Percentiles rank a stretch among this genome's conserved stretches.
Evolutionary conservation across 106 monocot genomes (phyloP).

Genomic region (Dendrobium officinale): DNA sequence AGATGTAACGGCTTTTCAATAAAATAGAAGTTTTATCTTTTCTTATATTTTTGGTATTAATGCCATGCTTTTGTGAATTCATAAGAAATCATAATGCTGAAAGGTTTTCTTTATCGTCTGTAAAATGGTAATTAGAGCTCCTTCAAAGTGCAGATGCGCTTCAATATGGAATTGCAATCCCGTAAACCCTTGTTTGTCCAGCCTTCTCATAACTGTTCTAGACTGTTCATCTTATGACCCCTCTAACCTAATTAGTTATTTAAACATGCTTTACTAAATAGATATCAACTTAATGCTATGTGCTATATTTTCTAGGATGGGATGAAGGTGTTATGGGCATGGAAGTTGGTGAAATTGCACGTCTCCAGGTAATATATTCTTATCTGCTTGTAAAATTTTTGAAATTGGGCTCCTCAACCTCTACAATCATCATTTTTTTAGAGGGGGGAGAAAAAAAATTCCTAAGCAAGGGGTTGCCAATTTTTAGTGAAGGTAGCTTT

Average conservation of each 20-base stretch:
- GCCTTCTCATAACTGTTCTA: neutral
- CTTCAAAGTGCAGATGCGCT: neutral
- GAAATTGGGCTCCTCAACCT: neutral
- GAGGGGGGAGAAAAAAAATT: no score
- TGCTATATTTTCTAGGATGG: slow-evolving; percentile 45
- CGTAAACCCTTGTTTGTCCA: neutral
- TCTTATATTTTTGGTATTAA: no score
- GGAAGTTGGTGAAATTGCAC: slow-evolving; percentile 78
- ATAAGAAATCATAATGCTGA: no score
- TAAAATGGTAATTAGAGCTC: no score
- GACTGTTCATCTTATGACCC: neutral
- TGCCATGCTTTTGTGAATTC: no score
- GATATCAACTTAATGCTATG: neutral
- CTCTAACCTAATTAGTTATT: neutral
- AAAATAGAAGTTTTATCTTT: no score
- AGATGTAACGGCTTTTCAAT: no score
- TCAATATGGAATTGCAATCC: neutral
- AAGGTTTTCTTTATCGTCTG: no score
- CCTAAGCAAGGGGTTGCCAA: no score
- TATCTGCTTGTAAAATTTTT: neutral
- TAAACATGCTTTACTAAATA: neutral
- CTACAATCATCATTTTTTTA: neutral
- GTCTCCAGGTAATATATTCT: slow-evolving; percentile 45
- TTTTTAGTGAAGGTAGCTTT: no score
- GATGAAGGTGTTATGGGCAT: slow-evolving; percentile 81